Evolutionary conservation across 78 protist species (phyloP).

Genomic region (Cyanophora paradoxa): DNA sequence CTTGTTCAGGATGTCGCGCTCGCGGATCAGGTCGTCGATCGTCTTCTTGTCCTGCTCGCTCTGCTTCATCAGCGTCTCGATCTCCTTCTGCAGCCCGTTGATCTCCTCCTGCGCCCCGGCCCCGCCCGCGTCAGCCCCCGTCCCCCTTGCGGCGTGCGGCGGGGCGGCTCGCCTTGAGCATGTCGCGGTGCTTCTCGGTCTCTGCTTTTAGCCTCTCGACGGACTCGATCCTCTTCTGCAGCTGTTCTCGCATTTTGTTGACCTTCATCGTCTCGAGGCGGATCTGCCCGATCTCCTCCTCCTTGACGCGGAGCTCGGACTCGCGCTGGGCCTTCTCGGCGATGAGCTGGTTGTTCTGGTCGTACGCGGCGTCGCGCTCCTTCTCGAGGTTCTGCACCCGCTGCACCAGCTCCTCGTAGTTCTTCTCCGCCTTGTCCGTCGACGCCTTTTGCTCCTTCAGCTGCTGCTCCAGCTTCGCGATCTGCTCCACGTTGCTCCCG

Average conservation of each 20-base stretch:
- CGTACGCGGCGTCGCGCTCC: slow-evolving; percentile 9
- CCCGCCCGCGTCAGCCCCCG: too few species aligned
- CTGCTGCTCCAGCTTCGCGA: neutral
- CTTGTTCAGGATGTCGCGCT: slow-evolving; percentile 40
- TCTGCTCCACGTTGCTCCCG: slow-evolving; percentile 2
- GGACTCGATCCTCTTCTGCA: too few species aligned
- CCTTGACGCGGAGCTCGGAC: slow-evolving; percentile 13
- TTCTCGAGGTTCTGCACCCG: slow-evolving; percentile 43
- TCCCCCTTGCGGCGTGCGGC: too few species aligned
- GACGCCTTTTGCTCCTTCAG: neutral
- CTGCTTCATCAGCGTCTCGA: slow-evolving; percentile 19
- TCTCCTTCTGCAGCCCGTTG: slow-evolving; percentile 36
- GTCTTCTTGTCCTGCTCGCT: slow-evolving; percentile 17
- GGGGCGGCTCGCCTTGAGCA: neutral
- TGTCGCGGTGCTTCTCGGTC: slow-evolving; percentile 9
- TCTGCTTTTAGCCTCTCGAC: too few species aligned
- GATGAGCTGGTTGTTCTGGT: slow-evolving; percentile 6
- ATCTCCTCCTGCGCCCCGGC: slow-evolving; percentile 12
- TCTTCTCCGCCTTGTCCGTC: slow-evolving; percentile 28
- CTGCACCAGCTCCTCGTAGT: slow-evolving; percentile 26
- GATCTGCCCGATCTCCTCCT: slow-evolving; percentile 17
- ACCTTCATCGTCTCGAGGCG: slow-evolving; percentile 16
- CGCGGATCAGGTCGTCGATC: slow-evolving; percentile 33
- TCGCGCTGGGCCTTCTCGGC: slow-evolving; percentile 22
- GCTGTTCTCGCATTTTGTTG: neutral